These are phyloP conservation scores for Podaxis pistillaris DNA, from an alignment of 768 basidiomycete genomes.

Conservation along the genomic window DNA sequence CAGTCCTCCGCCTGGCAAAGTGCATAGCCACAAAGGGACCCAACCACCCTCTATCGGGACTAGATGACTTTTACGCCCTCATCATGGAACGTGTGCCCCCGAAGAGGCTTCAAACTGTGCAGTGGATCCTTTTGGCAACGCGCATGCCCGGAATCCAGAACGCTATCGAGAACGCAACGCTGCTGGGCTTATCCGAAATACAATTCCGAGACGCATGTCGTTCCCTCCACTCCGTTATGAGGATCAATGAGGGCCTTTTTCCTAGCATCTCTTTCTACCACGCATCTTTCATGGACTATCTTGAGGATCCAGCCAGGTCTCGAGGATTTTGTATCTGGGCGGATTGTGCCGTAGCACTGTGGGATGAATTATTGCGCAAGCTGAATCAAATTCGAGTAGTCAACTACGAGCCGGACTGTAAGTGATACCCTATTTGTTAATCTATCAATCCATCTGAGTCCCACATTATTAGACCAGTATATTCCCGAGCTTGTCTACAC, in stretches of 20 bases:
- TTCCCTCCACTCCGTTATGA: neutral
- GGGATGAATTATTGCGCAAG: neutral
- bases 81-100: neutral
- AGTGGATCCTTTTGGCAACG: neutral
- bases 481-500: neutral
- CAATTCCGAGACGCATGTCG: neutral
- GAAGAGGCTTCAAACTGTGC: neutral
- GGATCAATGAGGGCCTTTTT: neutral
- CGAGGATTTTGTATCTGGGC: neutral
- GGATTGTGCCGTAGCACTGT: neutral
- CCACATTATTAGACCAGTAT: neutral
- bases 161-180: neutral
- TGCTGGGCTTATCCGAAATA: neutral
- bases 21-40: neutral
- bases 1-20: neutral
- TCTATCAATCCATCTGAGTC: neutral
- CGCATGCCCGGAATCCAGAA: no score
- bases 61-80: neutral
- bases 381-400: neutral
- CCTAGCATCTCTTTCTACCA: neutral
- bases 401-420: neutral
- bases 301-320: neutral
- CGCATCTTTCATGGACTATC: conserved; percentile 2
- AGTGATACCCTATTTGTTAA: neutral
- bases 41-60: neutral